Percentiles rank a stretch among this genome's conserved stretches.
Evolutionary conservation across 2,329 filamentous ascomycete species (phyloP).

Genomic region (Delphinella strobiligena): DNA sequence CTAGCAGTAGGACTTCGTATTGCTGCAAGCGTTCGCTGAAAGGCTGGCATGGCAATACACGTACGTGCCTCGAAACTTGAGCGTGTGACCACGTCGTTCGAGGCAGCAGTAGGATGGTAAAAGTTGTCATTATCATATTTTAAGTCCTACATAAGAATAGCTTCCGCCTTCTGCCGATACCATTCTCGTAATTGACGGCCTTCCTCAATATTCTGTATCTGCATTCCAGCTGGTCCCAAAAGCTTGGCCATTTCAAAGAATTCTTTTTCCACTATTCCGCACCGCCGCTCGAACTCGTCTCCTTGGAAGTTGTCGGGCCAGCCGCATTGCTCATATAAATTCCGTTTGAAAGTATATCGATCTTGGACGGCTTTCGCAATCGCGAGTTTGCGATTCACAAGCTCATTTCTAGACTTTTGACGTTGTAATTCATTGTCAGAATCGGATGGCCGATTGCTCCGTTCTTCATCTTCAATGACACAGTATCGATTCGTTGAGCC

Average conservation of each 20-base stretch:
- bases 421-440: not conserved
- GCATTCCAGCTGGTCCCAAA: conserved; percentile 2
- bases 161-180: conserved; percentile 8
- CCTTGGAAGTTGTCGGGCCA: not conserved
- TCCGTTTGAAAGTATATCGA: conserved; percentile 4
- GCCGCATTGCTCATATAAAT: conserved; percentile 3
- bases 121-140: conserved; percentile 2
- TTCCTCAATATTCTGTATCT: conserved; percentile 4
- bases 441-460: not conserved
- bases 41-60: too few relatives aligned
- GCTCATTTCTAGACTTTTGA: not conserved
- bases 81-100: too few relatives aligned
- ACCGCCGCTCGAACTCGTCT: conserved; percentile 5
- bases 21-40: too few relatives aligned
- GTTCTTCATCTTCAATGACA: not conserved
- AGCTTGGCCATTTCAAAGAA: not conserved
- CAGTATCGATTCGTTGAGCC: not conserved
- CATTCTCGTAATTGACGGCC: conserved; percentile 6
- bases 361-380: conserved; percentile 6
- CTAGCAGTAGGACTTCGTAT: too few relatives aligned
- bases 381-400: conserved; percentile 1
- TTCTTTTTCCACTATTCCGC: not conserved
- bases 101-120: too few relatives aligned
- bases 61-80: too few relatives aligned
- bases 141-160: too few relatives aligned